Evolutionary conservation across 345 rosid genomes (phyloP), one percentile per base, ranked within the genome.

Genomic region (Sisymbrium irio): DNA sequence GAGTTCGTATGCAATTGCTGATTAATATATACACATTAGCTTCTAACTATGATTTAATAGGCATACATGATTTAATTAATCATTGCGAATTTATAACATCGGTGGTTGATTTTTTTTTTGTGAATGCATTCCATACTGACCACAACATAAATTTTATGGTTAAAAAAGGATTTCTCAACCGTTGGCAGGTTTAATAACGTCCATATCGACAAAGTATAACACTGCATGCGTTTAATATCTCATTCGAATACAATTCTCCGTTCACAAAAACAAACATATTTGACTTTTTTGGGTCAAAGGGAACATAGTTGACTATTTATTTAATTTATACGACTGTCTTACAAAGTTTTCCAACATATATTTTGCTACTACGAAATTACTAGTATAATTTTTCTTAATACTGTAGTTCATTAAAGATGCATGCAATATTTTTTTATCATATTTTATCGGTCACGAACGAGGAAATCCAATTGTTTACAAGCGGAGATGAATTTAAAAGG

Each of bases 81-180:
- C 13, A n/a, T n/a, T n/a, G 28, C 20, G 1, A 11, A 6, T 20
- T 71, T 54, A 5, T 45, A 54, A 39, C 66, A 22, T 6, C 49
- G 60, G 72, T 47, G 62, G 78, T 74, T 47, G 78, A n/a, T 73
- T 9, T 36, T 32, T 46, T 32, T 32, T 33, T 51, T 45, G 27
- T 27, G 18, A 39, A 66, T 47, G 44, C 54, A 39, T 66, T 18
- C 30, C 37, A 66, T 10, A 49, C 37, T 18, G 66, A 45, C 77
- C 14, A 61, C 13, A 32, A 30, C 39, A 32, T 30, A n/a, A 55
- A 51, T 25, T 51, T 51, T 12, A 51, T 51, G 57, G 57, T 51
- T 50, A 22, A 6, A 15, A 57, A 57, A 10, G 11, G 19, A 3
- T 9, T 14, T 33, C 41, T 33, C 25, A 57, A 17, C 62, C 62